Percentiles rank a stretch among this genome's conserved stretches.
Evolutionary conservation across 202 grass and related monocot species (phyloP).

Genomic region (Musa balbisiana): DNA sequence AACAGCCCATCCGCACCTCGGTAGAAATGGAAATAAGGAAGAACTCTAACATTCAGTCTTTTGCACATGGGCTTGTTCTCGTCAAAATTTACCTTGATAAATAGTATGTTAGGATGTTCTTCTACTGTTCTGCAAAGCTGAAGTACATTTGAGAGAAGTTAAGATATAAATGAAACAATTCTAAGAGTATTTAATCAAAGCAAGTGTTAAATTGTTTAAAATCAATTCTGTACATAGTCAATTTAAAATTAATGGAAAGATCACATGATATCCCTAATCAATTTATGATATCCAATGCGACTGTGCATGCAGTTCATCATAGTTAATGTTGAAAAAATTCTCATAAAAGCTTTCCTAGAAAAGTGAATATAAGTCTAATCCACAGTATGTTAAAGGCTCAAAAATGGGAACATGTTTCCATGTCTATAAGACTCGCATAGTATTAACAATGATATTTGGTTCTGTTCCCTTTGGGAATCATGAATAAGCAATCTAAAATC

Average conservation of each 20-base stretch:
- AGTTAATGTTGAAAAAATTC: too few species aligned
- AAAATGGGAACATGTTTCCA: not conserved
- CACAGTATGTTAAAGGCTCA: not conserved
- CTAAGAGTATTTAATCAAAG: too few species aligned
- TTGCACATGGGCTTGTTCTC: conserved; percentile 99
- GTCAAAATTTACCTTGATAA: conserved; percentile 95
- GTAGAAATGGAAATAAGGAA: conserved; percentile 97
- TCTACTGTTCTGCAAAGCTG: conserved; percentile 74
- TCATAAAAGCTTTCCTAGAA: too few species aligned
- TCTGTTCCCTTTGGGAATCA: not conserved
- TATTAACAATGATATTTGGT: not conserved
- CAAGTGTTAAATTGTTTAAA: too few species aligned
- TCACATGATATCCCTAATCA: too few species aligned
- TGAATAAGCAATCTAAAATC: not conserved
- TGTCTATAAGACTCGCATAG: not conserved
- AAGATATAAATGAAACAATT: not conserved
- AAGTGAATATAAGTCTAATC: too few species aligned
- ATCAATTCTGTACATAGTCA: too few species aligned
- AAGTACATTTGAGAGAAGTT: conserved; percentile 27
- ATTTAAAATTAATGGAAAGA: too few species aligned
- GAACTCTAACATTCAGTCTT: conserved; percentile 90
- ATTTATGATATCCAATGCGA: too few species aligned
- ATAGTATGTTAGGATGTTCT: conserved; percentile 61
- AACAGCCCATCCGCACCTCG: conserved; percentile 86
- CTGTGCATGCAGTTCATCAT: too few species aligned